Conservation (phyloP, 2,329 filamentous ascomycete genomes). For the Exophiala oligosperma region DNA sequence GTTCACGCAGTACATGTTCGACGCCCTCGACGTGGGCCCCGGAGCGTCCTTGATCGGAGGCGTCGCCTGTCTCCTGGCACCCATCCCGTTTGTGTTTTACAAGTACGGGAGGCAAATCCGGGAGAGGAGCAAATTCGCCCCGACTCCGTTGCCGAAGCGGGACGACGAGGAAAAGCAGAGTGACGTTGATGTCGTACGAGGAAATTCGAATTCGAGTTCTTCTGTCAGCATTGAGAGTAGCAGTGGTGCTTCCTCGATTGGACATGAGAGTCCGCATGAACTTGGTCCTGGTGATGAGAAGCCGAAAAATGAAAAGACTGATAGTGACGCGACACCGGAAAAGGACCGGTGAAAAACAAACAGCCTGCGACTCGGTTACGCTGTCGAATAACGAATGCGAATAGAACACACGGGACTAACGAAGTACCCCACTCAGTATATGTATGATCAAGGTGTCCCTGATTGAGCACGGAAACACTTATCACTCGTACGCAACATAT, state of each 20-base stretch:
- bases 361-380: too few species aligned
- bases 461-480: too few species aligned
- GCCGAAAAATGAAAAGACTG: not conserved
- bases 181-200: not conserved
- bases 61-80: constrained; percentile 45
- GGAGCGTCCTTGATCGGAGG: constrained; percentile 48
- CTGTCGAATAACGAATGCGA: too few species aligned
- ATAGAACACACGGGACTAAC: too few species aligned
- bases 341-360: not conserved
- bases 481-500: too few species aligned
- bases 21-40: constrained; percentile 48
- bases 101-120: constrained; percentile 44
- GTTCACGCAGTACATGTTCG: constrained; percentile 49
- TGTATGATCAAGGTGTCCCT: too few species aligned
- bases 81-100: constrained; percentile 48
- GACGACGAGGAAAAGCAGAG: constrained; percentile 21
- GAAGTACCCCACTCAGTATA: too few species aligned
- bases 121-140: constrained; percentile 51
- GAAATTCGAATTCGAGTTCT: constrained; percentile 4
- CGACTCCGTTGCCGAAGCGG: not conserved
- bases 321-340: not conserved
- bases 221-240: not conserved
- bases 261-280: not conserved
- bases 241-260: not conserved
- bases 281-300: not conserved